These are phyloP conservation scores for Hypoxylon fragiforme DNA, from an alignment of 495 filamentous ascomycete species.

Conservation along the genomic window DNA sequence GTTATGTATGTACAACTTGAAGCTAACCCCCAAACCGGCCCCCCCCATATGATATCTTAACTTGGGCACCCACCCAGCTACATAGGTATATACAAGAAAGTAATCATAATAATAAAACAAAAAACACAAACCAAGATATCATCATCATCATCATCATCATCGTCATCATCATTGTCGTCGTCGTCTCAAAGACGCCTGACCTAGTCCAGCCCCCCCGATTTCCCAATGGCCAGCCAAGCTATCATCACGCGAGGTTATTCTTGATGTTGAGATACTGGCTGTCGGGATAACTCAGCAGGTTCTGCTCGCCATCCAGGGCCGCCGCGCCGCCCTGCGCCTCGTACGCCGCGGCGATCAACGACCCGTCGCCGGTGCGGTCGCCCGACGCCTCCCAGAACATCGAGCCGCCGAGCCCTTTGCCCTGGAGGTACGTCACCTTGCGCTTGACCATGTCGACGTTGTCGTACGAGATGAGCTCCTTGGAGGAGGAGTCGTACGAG, in stretches of 20 bases:
- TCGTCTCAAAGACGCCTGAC: too few relatives aligned
- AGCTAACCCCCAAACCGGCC: too few relatives aligned
- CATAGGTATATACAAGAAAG: too few relatives aligned
- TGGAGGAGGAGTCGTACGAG: constrained; percentile 62
- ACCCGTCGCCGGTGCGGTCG: constrained; percentile 64
- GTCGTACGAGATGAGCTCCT: constrained; percentile 76
- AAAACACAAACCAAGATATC: too few relatives aligned
- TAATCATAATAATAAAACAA: too few relatives aligned
- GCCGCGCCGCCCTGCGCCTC: constrained; percentile 36
- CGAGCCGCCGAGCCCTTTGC: constrained; percentile 67
- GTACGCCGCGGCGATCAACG: constrained; percentile 62
- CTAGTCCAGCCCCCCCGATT: too few relatives aligned
- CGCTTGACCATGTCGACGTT: constrained; percentile 58
- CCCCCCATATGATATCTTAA: too few relatives aligned
- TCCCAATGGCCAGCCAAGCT: too few relatives aligned
- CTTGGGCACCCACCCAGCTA: too few relatives aligned
- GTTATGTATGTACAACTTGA: too few relatives aligned
- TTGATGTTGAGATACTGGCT: constrained; percentile 50
- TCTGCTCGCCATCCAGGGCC: constrained; percentile 40
- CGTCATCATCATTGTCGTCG: too few relatives aligned
- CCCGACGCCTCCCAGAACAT: constrained; percentile 93
- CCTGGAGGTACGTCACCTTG: constrained; percentile 70
- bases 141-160: too few relatives aligned
- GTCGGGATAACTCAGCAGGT: constrained; percentile 47
- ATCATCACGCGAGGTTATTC: constrained; percentile 34